Evolutionary conservation across 2,329 filamentous ascomycete species (phyloP).

Genomic region (Helotiales sp.): DNA sequence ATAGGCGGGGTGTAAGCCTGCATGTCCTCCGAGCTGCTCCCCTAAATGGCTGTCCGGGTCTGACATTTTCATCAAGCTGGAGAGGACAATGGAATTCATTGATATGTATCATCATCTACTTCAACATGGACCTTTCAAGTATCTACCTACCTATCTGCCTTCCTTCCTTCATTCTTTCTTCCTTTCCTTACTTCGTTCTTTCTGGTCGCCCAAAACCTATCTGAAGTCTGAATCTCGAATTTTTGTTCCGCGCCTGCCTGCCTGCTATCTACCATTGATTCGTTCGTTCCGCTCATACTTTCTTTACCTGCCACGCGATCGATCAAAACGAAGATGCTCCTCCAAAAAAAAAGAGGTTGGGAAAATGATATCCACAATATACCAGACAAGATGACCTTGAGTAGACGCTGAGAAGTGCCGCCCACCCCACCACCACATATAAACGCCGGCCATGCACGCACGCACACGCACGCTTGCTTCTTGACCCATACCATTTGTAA

Average conservation of each 20-base stretch:
- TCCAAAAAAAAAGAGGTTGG: background rate
- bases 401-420: conserved; percentile 7
- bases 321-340: background rate
- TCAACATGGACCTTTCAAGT: conserved; percentile 13
- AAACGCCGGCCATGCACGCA: conserved; percentile 37
- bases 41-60: too few species aligned
- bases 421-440: conserved; percentile 9
- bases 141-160: conserved; percentile 9
- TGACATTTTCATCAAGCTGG: background rate
- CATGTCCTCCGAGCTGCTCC: too few species aligned
- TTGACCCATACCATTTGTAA: conserved; percentile 20
- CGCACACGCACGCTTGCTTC: conserved; percentile 31
- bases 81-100: conserved; percentile 18
- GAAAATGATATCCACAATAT: conserved; percentile 10
- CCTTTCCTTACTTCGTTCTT: background rate
- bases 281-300: background rate
- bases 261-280: background rate
- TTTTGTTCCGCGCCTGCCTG: background rate
- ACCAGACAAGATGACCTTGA: conserved; percentile 6
- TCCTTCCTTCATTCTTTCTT: background rate
- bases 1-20: background rate
- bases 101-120: conserved; percentile 27
- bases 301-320: background rate
- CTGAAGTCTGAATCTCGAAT: background rate
- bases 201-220: conserved; percentile 5